A percentile compares a stretch with the other conserved stretches of the same genome.
Conservation (phyloP, 352 stramenopile genomes). For the Hyaloperonospora arabidopsidis region DNA sequence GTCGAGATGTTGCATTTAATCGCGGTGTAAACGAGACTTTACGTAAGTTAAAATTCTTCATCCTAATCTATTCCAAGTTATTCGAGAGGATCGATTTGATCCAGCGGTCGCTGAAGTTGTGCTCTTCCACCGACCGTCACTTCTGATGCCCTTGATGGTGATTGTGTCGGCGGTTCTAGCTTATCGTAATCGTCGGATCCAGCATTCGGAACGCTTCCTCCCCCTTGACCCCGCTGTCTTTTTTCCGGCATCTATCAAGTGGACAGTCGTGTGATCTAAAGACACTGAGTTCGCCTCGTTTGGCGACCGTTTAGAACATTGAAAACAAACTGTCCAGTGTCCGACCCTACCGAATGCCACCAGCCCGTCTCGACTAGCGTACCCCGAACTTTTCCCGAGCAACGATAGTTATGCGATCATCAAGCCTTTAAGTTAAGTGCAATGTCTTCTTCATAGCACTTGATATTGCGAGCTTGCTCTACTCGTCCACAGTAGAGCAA, state of each 20-base stretch:
- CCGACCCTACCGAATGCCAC: constrained; percentile 35
- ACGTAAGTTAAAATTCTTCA: too few species aligned
- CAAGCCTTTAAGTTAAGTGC: constrained; percentile 42
- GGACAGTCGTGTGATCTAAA: constrained; percentile 77
- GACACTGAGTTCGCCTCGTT: constrained; percentile 50
- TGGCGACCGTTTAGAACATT: constrained; percentile 42
- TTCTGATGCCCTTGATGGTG: constrained; percentile 62
- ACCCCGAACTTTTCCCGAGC: constrained; percentile 54
- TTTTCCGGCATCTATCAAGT: constrained; percentile 70
- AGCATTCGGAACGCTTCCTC: constrained; percentile 71
- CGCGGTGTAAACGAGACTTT: too few species aligned
- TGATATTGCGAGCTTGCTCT: not conserved
- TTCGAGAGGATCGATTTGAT: constrained; percentile 52
- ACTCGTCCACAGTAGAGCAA: too few species aligned
- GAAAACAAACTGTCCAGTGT: constrained; percentile 31
- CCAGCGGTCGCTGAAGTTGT: constrained; percentile 63
- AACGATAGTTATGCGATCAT: constrained; percentile 56
- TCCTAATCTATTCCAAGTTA: constrained; percentile 32
- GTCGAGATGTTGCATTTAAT: constrained; percentile 20
- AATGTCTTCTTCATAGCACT: constrained; percentile 32
- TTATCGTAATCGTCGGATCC: constrained; percentile 52
- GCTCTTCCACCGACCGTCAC: constrained; percentile 71
- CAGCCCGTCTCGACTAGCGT: constrained; percentile 47
- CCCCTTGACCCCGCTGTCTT: constrained; percentile 62
- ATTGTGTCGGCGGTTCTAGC: constrained; percentile 61